These are phyloP conservation scores for Tylopilus orsonianus DNA, from an alignment of 1,284 basidiomycete species.

Conservation along the genomic window DNA sequence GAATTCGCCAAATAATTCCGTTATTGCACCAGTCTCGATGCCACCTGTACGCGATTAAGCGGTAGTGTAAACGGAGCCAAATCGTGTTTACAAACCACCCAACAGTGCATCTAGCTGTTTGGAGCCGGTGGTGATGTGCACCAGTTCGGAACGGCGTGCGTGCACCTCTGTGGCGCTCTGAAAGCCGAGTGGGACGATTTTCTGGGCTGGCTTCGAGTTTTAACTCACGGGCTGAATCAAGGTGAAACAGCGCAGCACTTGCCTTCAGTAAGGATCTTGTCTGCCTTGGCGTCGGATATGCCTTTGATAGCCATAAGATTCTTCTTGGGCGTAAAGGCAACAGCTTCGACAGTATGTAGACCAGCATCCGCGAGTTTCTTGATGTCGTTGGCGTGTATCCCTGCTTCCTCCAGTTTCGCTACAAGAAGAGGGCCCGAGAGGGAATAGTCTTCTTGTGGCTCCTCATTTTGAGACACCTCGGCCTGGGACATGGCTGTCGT, in stretches of 20 bases:
- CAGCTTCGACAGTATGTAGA: constrained; percentile 91
- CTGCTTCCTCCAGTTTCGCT: constrained; percentile 85
- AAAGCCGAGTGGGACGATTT: constrained; percentile 97
- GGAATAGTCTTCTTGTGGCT: constrained; percentile 54
- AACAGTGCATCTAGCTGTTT: constrained; percentile 95
- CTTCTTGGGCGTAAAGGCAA: constrained; percentile 98
- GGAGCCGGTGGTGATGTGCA: constrained; percentile 96
- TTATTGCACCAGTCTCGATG: constrained; percentile 98
- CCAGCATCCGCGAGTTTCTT: constrained; percentile 96
- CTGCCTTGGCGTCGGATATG: constrained; percentile 96
- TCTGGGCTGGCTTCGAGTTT: constrained; percentile 64
- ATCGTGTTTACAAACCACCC: constrained; percentile 62
- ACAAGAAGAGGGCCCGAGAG: constrained; percentile 81
- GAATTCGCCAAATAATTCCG: constrained; percentile 98
- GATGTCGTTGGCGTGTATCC: constrained; percentile 89
- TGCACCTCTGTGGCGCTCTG: constrained; percentile 99
- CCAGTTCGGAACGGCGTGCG: constrained; percentile 91
- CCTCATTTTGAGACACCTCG: constrained; percentile 48
- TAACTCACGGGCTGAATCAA: constrained; percentile 11
- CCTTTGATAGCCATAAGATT: constrained; percentile 90
- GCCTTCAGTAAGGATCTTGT: constrained; percentile 95
- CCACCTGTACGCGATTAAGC: constrained; percentile 58
- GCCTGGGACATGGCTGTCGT: constrained; percentile 45
- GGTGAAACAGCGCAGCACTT: constrained; percentile 24
- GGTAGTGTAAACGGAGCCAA: constrained; percentile 6